Percentiles rank a stretch among this genome's conserved stretches.
Evolutionary conservation across 2,329 filamentous ascomycete genomes (phyloP).

Genomic region (Pseudogymnoascus sp.): DNA sequence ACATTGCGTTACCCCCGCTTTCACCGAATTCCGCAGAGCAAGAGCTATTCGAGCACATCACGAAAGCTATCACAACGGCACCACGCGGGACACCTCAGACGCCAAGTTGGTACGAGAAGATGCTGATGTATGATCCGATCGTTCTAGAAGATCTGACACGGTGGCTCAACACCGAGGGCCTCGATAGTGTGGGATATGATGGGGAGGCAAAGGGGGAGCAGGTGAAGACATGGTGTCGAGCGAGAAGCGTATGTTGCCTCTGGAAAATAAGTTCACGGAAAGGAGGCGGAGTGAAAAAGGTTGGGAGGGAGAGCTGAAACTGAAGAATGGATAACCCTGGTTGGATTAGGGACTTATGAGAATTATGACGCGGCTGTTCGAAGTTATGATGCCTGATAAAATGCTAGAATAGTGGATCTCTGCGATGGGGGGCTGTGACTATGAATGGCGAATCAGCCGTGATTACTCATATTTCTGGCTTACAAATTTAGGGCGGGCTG

Average conservation of each 20-base stretch:
- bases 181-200: conserved; percentile 58
- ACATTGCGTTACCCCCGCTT: conserved; percentile 6
- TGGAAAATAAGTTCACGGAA: conserved; percentile 46
- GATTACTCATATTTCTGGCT: neutral
- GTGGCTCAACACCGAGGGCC: conserved; percentile 72
- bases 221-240: conserved; percentile 87
- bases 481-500: neutral
- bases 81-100: conserved; percentile 42
- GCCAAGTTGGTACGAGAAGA: conserved; percentile 84
- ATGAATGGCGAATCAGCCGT: neutral
- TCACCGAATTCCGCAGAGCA: conserved; percentile 38
- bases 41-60: conserved; percentile 47
- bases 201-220: conserved; percentile 56
- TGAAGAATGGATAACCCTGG: neutral
- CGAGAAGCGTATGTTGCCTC: conserved; percentile 76
- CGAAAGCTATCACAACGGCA: conserved; percentile 46
- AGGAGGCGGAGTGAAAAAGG: conserved; percentile 2
- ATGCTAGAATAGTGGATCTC: neutral
- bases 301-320: neutral
- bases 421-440: neutral
- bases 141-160: conserved; percentile 75
- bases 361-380: neutral
- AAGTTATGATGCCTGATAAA: neutral
- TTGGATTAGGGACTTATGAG: neutral
- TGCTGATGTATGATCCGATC: conserved; percentile 88